Evolutionary conservation across 257 asterid species (phyloP).

Genomic region (Jacaranda mimosifolia): DNA sequence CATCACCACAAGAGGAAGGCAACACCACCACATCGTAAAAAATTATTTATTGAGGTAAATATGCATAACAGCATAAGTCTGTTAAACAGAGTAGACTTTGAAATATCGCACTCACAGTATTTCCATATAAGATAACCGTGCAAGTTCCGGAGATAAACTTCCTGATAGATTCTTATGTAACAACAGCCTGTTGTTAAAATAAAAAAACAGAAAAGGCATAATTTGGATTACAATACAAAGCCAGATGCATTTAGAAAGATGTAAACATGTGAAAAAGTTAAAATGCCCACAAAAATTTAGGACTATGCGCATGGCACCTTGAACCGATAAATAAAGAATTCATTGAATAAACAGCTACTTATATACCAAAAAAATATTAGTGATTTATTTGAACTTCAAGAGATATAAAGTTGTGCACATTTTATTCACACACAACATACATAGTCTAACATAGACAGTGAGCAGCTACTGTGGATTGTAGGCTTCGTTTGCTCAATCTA

Average conservation of each 20-base stretch:
- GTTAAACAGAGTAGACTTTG: slow-evolving; percentile 12
- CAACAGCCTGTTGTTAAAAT: slow-evolving; percentile 59
- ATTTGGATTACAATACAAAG: background rate
- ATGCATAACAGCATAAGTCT: slow-evolving; percentile 59
- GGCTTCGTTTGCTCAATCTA: too few species aligned
- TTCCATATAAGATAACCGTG: slow-evolving; percentile 69
- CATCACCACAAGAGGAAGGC: slow-evolving; percentile 20
- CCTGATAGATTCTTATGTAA: slow-evolving; percentile 70
- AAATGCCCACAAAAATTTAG: background rate
- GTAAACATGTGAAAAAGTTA: slow-evolving; percentile 1
- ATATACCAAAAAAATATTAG: too few species aligned
- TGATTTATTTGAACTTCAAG: too few species aligned
- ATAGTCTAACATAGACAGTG: too few species aligned
- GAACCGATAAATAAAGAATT: slow-evolving; percentile 16
- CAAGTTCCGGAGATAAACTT: slow-evolving; percentile 83
- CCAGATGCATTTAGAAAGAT: slow-evolving; percentile 9
- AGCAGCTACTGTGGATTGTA: too few species aligned
- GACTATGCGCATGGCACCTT: slow-evolving; percentile 49
- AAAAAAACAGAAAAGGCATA: background rate
- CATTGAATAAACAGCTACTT: too few species aligned
- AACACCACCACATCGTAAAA: slow-evolving; percentile 23
- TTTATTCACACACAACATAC: too few species aligned
- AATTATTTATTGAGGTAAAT: slow-evolving; percentile 7
- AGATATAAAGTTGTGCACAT: too few species aligned
- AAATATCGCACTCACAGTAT: slow-evolving; percentile 62